Percentiles rank a stretch among this genome's conserved stretches.
Evolutionary conservation across 164 flowering plant species (phyloP).

Genomic region (Cinnamomum micranthum): DNA sequence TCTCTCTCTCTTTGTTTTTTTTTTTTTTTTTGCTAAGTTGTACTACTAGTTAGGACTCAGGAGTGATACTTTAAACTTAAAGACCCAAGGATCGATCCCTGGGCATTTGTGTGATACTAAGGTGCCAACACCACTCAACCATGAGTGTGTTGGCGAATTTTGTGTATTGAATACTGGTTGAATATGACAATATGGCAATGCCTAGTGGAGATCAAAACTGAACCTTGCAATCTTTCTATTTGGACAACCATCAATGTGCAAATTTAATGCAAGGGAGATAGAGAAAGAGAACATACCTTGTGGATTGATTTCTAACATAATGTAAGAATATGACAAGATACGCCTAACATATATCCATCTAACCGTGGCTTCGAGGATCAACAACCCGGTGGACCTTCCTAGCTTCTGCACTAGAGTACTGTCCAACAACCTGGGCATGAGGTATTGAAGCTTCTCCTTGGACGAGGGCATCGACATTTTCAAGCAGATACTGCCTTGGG

Average conservation of each 20-base stretch:
- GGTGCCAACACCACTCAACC: too few species aligned
- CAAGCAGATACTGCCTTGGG: conserved; percentile 60
- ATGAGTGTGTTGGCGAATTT: too few species aligned
- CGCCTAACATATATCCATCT: background rate
- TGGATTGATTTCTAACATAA: background rate
- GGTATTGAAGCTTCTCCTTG: conserved; percentile 75
- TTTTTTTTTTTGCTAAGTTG: too few species aligned
- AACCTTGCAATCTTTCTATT: background rate
- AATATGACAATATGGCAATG: background rate
- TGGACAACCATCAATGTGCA: background rate
- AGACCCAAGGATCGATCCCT: background rate
- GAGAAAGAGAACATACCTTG: background rate
- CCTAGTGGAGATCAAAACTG: background rate
- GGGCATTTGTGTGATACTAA: background rate
- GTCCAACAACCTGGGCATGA: conserved; percentile 82
- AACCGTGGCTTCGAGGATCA: conserved; percentile 70
- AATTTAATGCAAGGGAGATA: background rate
- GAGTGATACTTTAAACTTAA: background rate
- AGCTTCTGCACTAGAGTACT: conserved; percentile 70
- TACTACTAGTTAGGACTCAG: background rate
- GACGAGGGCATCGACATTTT: conserved; percentile 83
- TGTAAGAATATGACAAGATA: background rate
- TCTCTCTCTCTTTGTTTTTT: too few species aligned
- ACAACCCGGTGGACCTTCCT: conserved; percentile 70
- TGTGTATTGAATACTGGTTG: background rate